These are phyloP conservation scores for Aegilops speltoides DNA, from an alignment of 176 grass and related monocot species.

Conservation along the genomic window DNA sequence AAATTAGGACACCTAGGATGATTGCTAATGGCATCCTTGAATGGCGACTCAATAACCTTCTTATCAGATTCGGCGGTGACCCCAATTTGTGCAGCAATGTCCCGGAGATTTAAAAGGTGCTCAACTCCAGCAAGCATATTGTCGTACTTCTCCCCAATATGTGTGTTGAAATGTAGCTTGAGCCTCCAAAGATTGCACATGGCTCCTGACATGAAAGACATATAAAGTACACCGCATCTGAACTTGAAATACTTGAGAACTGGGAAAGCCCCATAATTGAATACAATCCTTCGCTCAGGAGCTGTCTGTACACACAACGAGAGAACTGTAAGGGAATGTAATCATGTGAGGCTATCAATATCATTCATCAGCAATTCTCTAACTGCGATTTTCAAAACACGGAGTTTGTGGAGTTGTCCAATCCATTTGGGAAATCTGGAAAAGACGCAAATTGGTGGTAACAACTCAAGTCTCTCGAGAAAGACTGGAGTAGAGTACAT, in stretches of 20 bases:
- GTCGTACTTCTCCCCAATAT: neutral
- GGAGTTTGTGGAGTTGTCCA: neutral
- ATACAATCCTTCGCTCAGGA: neutral
- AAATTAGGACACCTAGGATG: neutral
- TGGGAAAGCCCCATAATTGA: neutral
- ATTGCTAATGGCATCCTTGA: neutral
- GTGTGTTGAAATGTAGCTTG: neutral
- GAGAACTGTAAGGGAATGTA: neutral
- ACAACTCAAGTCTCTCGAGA: neutral
- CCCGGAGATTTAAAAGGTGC: neutral
- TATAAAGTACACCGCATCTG: neutral
- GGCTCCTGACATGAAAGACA: neutral
- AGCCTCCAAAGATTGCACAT: neutral
- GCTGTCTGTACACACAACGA: neutral
- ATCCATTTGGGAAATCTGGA: neutral
- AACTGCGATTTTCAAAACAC: neutral
- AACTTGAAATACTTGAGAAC: conserved; percentile 12
- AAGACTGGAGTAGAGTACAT: neutral
- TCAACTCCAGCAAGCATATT: neutral
- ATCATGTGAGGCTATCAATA: neutral
- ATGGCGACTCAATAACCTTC: neutral
- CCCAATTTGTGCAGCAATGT: neutral
- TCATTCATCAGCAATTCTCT: neutral
- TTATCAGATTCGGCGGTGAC: neutral
- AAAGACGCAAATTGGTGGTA: neutral